Conservation (phyloP, 2,329 filamentous ascomycete species). For the Sclerotinia subarctica region DNA sequence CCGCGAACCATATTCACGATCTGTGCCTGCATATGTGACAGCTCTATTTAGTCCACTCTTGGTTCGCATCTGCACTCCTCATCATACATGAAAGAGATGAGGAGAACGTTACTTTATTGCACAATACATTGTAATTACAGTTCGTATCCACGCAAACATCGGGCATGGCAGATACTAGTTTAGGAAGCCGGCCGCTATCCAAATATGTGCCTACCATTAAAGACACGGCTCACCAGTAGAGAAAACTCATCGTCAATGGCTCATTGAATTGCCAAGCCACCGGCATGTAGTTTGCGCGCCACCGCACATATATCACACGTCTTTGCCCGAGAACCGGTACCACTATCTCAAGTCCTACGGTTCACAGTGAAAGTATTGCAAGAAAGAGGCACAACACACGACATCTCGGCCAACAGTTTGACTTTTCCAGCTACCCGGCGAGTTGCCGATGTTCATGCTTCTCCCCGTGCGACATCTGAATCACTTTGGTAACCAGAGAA, state of each 20-base stretch:
- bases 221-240: not conserved
- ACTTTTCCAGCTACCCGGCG: conserved; percentile 11
- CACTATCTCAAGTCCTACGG: not conserved
- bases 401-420: not conserved
- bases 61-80: not conserved
- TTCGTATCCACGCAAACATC: not conserved
- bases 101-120: conserved; percentile 12
- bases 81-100: conserved; percentile 7
- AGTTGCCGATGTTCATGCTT: not conserved
- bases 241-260: not conserved
- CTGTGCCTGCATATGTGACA: conserved; percentile 12
- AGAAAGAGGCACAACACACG: conserved; percentile 2
- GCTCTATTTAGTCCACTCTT: not conserved
- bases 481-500: not conserved
- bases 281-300: not conserved
- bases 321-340: conserved; percentile 1
- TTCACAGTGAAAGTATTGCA: not conserved
- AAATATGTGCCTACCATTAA: not conserved
- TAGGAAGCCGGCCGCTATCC: not conserved
- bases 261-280: not conserved
- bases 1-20: conserved; percentile 8
- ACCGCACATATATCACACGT: conserved; percentile 3
- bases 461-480: conserved; percentile 2
- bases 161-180: not conserved
- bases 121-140: not conserved